Base-by-base conservation (phyloP, 2,329 filamentous ascomycete species). In the Macroventuria anomochaeta region DNA sequence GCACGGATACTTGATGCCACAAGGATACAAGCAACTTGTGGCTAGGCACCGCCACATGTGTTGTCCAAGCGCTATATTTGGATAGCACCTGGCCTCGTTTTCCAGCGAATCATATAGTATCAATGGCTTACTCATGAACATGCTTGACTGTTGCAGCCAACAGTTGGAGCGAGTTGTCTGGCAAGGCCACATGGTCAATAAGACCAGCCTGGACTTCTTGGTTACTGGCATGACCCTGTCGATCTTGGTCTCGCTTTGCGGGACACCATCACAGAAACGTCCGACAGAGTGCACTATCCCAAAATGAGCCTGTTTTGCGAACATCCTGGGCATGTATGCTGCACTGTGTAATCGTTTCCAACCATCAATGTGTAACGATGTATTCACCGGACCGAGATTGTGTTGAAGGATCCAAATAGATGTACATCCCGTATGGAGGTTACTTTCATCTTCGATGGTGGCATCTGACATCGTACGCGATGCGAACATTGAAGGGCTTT, bases 361-460 rank as follows among this genome's bases (percentile, higher is more conserved):
- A 17, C 29, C 23, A 21, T 29, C 43, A 55, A 38, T 43, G 55
- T 29, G 33, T 33, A 20, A 43, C 51, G 26, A 18, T 32, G 40
- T 56, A 61, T 65, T 57, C 60, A 68, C 53, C 58, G 56, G 50
- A 56, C 61, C 61, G 64, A 59, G 64, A 48, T 57, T 46, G 57
- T 47, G 44, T 57, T 5, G 18, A 37, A 36, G 25, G 15, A 10
- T 33, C 3, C 7, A 12, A 34, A 31, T 40, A 33, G 38, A 48
- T 20, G 53, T 58, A 53, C 7, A 51, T 53, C 51, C 39, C 44
- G 44, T 34, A 23, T 40, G 8, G 20, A 17, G 34, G 13, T 40
- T 13, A 26, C 15, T 46, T 12, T 8, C 11, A 18, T 13, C 11
- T 29, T 18, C 10, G 40, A 42, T 52, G 18, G 50, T 59, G 51